Evolutionary conservation across 2,329 filamentous ascomycete species (phyloP), one percentile per base, ranked within the genome.

Genomic region (Aschersonia sp.): DNA sequence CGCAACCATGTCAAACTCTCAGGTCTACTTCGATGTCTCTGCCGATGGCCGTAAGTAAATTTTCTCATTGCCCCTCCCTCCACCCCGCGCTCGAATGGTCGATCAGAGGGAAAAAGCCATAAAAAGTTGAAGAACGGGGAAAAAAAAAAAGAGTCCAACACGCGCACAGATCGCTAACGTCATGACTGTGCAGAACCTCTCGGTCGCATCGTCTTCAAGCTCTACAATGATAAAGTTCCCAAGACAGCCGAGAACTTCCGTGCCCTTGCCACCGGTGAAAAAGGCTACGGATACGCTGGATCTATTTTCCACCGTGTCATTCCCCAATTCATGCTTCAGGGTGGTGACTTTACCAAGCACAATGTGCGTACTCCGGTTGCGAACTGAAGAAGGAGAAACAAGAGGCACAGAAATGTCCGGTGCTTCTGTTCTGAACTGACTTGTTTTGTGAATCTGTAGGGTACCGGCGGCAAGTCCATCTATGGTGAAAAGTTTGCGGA

Each of bases 141-240:
- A 8, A 37, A 37, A 8, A 37, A 12, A 37, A 37, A 37, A 37
- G 4, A 37, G 8, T 37, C 12, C 33, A 37, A 37, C 2, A 8
- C 33, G 14, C 10, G 14, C 7, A n/a, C 40, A 11, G 40, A 42
- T n/a, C 7, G 10, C 11, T 14, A 7, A 11, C 40, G 11, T 12
- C n/a, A 12, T 8, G 9, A 12, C 40, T n/a, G 2, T 7, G 14
- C 40, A 53, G 51, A 43, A 8, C 42, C 48, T 31, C 48, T 53
- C 37, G 87, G 85, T 61, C 83, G 84, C 64, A 85, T 97, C 76
- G 84, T 79, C 74, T 94, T 95, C 76, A 81, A 82, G 61, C 87
- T 97, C 66, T 95, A 74, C 76, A 77, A 90, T 65, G 77, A 87
- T 56, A 75, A 81, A 53, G 87, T 94, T 65, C 90, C 90, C 68